These are phyloP conservation scores for Blastobotrys parvus DNA, from an alignment of 805 yeast genomes.

Conservation along the genomic window DNA sequence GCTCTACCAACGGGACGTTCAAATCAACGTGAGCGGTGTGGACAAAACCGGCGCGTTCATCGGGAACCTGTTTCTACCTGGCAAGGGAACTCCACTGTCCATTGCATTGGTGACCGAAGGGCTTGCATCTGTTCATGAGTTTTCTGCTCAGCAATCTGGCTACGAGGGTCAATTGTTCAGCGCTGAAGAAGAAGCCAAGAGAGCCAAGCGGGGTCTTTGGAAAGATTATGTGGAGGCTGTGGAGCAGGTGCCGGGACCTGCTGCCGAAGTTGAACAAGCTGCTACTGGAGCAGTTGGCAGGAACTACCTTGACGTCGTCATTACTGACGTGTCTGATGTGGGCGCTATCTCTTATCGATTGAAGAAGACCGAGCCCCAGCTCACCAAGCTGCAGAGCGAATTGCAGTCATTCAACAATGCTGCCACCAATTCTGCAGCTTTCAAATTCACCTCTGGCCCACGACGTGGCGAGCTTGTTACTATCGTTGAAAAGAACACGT, in stretches of 20 bases:
- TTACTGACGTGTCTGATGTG: slow-evolving; percentile 24
- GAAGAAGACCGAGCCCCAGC: slow-evolving; percentile 12
- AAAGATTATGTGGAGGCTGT: slow-evolving; percentile 32
- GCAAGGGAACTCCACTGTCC: slow-evolving; percentile 49
- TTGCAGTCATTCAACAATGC: slow-evolving; percentile 24
- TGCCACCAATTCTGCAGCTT: slow-evolving; percentile 23
- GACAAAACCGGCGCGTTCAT: slow-evolving; percentile 79
- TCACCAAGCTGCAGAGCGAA: slow-evolving; percentile 18
- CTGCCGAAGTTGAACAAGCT: slow-evolving; percentile 14
- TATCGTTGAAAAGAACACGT: slow-evolving; percentile 46
- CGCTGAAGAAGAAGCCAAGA: slow-evolving; percentile 57
- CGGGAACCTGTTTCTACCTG: slow-evolving; percentile 54
- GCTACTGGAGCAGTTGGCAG: slow-evolving; percentile 16
- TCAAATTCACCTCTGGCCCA: slow-evolving; percentile 29
- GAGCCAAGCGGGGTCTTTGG: slow-evolving; percentile 59
- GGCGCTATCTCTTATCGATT: slow-evolving; percentile 24
- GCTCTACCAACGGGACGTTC: slow-evolving; percentile 65
- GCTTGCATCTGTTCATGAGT: slow-evolving; percentile 53
- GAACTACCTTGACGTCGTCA: slow-evolving; percentile 29
- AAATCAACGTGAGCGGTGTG: slow-evolving; percentile 54
- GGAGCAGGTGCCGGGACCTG: slow-evolving; percentile 14
- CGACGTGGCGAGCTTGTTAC: slow-evolving; percentile 45
- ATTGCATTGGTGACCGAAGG: slow-evolving; percentile 52
- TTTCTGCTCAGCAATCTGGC: slow-evolving; percentile 52
- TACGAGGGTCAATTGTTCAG: slow-evolving; percentile 44